These are phyloP conservation scores for Kwoniella sp. DNA, from an alignment of 768 basidiomycete species.

Conservation along the genomic window DNA sequence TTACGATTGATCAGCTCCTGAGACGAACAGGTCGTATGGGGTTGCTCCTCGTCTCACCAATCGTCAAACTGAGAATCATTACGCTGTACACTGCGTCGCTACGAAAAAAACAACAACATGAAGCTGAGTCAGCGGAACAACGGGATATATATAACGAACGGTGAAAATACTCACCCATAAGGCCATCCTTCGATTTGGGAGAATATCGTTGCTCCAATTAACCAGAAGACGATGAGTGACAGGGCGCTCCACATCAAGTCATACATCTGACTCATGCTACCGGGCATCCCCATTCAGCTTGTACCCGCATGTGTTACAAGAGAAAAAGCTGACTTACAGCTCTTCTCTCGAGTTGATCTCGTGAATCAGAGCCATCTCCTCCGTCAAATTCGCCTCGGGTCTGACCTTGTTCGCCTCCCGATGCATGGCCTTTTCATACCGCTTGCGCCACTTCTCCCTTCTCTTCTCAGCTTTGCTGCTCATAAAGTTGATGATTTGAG, in stretches of 20 bases:
- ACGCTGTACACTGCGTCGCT: conserved; percentile 51
- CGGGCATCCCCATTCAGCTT: background rate
- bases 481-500: conserved; percentile 52
- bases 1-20: background rate
- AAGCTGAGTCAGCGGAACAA: background rate
- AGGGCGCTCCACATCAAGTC: conserved; percentile 49
- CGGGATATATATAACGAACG: background rate
- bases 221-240: conserved; percentile 53
- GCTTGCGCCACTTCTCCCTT: conserved; percentile 44
- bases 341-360: conserved; percentile 52
- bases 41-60: conserved; percentile 24
- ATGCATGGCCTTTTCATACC: conserved; percentile 47
- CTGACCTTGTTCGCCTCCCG: conserved; percentile 32
- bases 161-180: conserved; percentile 29
- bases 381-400: conserved; percentile 43
- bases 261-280: conserved; percentile 45
- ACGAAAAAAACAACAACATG: background rate
- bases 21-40: background rate
- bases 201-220: conserved; percentile 54
- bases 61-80: conserved; percentile 42
- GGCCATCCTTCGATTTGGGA: conserved; percentile 55
- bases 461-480: conserved; percentile 35
- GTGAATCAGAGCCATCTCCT: conserved; percentile 55
- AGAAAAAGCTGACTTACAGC: conserved; percentile 26
- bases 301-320: conserved; percentile 1